phyloP scores from a whole-genome alignment of 306 rosid genomes.

The Astragalus glycyphyllos region DNA sequence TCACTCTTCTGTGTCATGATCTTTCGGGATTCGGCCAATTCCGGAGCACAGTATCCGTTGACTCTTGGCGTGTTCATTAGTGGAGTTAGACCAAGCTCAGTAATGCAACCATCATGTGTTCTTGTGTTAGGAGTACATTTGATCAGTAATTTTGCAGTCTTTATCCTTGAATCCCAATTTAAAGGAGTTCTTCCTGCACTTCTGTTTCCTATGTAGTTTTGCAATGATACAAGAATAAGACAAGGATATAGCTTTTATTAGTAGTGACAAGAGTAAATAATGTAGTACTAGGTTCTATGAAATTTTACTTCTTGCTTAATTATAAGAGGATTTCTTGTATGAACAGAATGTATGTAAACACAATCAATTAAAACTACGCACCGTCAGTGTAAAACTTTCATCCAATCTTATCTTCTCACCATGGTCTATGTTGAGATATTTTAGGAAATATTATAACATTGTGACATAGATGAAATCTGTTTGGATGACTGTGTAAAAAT shows the following conservation, averaged over 20 bases:
- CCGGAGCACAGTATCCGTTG: slow-evolving; percentile 62
- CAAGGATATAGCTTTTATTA: slow-evolving; percentile 2
- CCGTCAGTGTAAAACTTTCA: too few species aligned
- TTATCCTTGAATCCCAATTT: slow-evolving; percentile 69
- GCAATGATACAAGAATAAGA: slow-evolving; percentile 28
- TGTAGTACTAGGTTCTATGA: too few species aligned
- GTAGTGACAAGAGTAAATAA: slow-evolving; percentile 12
- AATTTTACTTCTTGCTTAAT: too few species aligned
- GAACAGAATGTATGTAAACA: too few species aligned
- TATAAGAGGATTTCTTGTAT: too few species aligned
- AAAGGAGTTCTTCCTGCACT: slow-evolving; percentile 56
- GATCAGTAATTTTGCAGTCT: too few species aligned
- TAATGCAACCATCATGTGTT: slow-evolving; percentile 57
- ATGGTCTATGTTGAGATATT: too few species aligned
- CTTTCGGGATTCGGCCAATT: slow-evolving; percentile 52
- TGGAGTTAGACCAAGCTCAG: slow-evolving; percentile 63
- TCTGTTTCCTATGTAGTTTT: slow-evolving; percentile 53
- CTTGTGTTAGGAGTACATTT: slow-evolving; percentile 64
- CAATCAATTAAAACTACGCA: too few species aligned
- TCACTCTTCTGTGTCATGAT: slow-evolving; percentile 58
- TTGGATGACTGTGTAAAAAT: too few species aligned
- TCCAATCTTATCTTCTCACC: too few species aligned
- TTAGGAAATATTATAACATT: too few species aligned
- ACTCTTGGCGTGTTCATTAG: slow-evolving; percentile 53
- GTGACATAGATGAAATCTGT: too few species aligned